A percentile compares a stretch with the other conserved stretches of the same genome.
Conservation (phyloP, 169 alveolate genomes). For the Plasmodium gallinaceum region DNA sequence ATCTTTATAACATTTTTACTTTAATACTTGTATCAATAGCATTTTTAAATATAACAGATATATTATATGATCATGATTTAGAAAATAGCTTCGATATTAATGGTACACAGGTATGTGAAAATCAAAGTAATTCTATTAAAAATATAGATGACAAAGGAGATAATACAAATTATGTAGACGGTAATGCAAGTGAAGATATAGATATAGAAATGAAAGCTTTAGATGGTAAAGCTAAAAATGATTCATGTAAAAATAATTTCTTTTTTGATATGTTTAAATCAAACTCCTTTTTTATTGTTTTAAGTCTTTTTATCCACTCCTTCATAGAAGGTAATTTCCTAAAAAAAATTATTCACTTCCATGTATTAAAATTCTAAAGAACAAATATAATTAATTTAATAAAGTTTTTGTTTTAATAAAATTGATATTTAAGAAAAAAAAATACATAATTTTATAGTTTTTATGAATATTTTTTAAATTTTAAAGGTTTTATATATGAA, state of each 20-base stretch:
- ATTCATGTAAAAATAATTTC: constrained; percentile 17
- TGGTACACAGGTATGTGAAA: constrained; percentile 23
- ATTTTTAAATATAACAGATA: constrained; percentile 74
- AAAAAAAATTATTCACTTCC: constrained; percentile 7
- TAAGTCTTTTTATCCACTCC: constrained; percentile 73
- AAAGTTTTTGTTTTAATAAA: too few species aligned
- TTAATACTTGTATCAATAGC: constrained; percentile 70
- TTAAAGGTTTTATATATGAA: too few species aligned
- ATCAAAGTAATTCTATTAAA: constrained; percentile 22
- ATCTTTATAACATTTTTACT: constrained; percentile 34
- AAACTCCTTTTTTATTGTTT: constrained; percentile 65
- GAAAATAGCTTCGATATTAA: constrained; percentile 61
- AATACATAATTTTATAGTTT: too few species aligned
- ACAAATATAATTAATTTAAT: too few species aligned
- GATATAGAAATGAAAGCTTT: constrained; percentile 27
- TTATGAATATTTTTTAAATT: too few species aligned
- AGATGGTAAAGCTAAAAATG: constrained; percentile 22
- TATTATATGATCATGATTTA: constrained; percentile 34
- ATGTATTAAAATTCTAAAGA: constrained; percentile 11
- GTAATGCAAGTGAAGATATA: constrained; percentile 15
- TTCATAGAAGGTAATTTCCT: constrained; percentile 58
- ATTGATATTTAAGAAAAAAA: background rate
- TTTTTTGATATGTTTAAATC: constrained; percentile 53
- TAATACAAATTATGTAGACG: constrained; percentile 23
- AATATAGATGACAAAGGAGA: constrained; percentile 15